Evolutionary conservation across 148 eudicot genomes (phyloP), one percentile per base, ranked within the genome.

Genomic region (Persicaria tinctoria): DNA sequence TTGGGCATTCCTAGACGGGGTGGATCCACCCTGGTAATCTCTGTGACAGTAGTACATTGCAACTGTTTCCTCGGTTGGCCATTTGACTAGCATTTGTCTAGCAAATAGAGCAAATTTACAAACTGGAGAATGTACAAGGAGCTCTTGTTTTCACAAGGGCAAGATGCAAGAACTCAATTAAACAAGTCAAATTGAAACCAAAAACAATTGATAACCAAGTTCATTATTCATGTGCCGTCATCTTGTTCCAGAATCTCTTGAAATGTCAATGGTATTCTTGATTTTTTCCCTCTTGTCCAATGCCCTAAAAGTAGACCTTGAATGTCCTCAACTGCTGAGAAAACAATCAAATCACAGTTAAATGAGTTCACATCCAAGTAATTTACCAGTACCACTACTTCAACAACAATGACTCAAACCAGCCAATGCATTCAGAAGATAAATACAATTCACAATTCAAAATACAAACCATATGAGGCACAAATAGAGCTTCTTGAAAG

Each of bases 71-170:
- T 60, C 27, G 63, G 17, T 57, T 17, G 41, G 3, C 41, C 41
- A 32, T 32, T 23, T 23, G 27, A 56, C 62, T 56, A 0, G 44
- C 46, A 64, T 64, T 66, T 66, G 70, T 66, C 32, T 12, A 66
- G 70, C 46, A 66, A 66, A 64, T 41, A 8, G 16, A 38, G 46
- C n/a, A 64, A 64, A 66, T 66, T 41, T 66, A 66, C 70, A 66
- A 38, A 66, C 70, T 38, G 70, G 10, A 66, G 14, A 5, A 66
- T 66, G 70, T 66, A 66, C 70, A 66, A 13, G 70, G 6, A 14
- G 47, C 48, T 60, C 44, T 60, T 60, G 68, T 60, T 60, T 66
- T 66, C 70, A 66, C 27, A 41, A 66, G 70, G 41, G 70, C 70
- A 13, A 41, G 47, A 66, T 38, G 47, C 47, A 66, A 66, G 47